phyloP scores from a whole-genome alignment of 495 filamentous ascomycete genomes.

The Aspergillus egyptiacus region DNA sequence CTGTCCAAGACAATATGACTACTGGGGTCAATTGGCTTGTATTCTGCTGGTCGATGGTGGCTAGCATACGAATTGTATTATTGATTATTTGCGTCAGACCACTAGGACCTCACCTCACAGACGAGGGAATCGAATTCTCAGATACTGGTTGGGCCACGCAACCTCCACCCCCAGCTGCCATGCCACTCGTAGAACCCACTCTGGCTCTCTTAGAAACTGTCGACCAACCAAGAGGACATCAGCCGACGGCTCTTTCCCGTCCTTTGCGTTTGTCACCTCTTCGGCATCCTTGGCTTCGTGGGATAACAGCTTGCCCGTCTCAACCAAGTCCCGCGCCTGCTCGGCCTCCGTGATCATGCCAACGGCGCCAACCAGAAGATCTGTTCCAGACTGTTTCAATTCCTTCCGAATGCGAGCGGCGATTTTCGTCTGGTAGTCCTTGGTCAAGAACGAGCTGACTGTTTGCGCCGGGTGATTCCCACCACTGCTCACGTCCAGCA shows the following conservation, averaged over 20 bases:
- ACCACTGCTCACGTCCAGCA: constrained; percentile 59
- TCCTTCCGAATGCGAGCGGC: background rate
- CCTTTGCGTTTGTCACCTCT: background rate
- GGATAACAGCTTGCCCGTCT: background rate
- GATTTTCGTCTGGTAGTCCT: background rate
- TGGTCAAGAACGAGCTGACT: background rate
- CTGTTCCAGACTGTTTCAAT: background rate
- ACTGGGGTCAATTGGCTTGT: too few species aligned
- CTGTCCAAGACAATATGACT: too few species aligned
- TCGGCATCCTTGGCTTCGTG: background rate
- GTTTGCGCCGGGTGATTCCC: constrained; percentile 25
- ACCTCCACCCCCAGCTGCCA: too few species aligned
- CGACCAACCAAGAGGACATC: background rate
- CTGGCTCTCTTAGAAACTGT: background rate
- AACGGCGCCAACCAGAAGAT: background rate
- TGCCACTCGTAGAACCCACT: constrained; percentile 1
- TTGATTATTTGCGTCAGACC: too few species aligned
- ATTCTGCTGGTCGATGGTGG: too few species aligned
- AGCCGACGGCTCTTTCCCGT: background rate
- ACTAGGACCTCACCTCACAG: too few species aligned
- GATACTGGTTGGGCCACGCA: too few species aligned
- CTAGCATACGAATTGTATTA: too few species aligned
- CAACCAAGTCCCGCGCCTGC: background rate
- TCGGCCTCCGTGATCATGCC: constrained; percentile 2
- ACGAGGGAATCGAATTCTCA: too few species aligned